Percentiles rank a stretch among this genome's conserved stretches.
Conservation (phyloP, 208 protist species). For the Phytomonas sp. region DNA sequence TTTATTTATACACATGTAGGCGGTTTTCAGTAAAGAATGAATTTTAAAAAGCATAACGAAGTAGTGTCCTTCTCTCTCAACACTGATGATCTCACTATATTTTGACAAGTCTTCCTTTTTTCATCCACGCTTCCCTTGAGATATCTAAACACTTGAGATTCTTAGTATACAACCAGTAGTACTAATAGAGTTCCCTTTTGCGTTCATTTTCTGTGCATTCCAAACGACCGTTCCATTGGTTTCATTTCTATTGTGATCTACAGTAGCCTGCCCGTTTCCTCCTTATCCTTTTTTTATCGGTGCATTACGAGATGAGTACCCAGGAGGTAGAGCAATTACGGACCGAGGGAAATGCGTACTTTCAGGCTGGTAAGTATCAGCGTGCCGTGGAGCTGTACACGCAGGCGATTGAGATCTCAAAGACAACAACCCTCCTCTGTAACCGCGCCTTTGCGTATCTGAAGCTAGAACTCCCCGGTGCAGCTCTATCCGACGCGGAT, state of each 20-base stretch:
- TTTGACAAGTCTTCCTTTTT: background rate
- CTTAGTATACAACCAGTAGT: background rate
- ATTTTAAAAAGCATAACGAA: background rate
- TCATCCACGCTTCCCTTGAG: background rate
- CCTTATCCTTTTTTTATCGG: constrained; percentile 10
- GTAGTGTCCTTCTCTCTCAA: background rate
- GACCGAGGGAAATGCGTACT: constrained; percentile 78
- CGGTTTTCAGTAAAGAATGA: too few relatives aligned
- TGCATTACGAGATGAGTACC: background rate
- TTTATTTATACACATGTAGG: too few relatives aligned
- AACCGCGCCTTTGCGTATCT: constrained; percentile 94
- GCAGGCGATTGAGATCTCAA: constrained; percentile 76
- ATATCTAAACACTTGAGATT: constrained; percentile 2
- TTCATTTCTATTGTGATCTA: constrained; percentile 5
- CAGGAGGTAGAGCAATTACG: constrained; percentile 14
- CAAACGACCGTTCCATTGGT: background rate
- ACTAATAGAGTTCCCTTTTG: constrained; percentile 3
- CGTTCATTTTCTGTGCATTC: constrained; percentile 2
- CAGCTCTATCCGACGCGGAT: constrained; percentile 90
- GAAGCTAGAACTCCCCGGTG: constrained; percentile 87
- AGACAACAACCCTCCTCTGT: constrained; percentile 78
- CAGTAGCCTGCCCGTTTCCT: background rate
- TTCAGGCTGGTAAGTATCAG: constrained; percentile 84
- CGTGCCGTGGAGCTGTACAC: constrained; percentile 90
- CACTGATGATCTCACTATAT: background rate